Evolutionary conservation across 306 rosid species (phyloP).

Genomic region (Quercus cerris): DNA sequence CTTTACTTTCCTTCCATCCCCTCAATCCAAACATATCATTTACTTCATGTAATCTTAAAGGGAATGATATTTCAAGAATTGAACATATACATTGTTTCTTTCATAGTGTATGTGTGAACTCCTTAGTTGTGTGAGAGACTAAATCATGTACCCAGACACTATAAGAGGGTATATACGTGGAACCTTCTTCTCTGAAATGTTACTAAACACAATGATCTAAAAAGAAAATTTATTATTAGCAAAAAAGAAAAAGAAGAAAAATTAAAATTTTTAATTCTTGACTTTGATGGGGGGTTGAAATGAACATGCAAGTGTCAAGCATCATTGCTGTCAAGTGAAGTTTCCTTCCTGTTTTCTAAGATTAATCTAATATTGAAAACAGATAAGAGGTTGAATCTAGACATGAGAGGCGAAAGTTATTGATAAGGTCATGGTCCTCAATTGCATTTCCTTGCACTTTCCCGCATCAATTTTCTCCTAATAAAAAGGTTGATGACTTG

Average conservation of each 20-base stretch:
- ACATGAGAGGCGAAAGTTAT: not conserved
- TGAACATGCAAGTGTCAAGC: not conserved
- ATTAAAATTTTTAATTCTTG: not conserved
- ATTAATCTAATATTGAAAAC: not conserved
- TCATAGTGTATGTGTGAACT: too few species aligned
- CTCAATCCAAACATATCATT: too few species aligned
- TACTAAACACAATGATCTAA: too few species aligned
- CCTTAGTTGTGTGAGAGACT: too few species aligned
- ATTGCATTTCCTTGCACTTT: conserved; percentile 28
- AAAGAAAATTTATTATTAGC: too few species aligned
- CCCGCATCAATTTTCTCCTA: not conserved
- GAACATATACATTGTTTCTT: too few species aligned
- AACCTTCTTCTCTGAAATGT: too few species aligned
- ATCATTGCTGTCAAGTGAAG: not conserved
- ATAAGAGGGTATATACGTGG: too few species aligned
- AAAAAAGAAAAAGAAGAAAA: not conserved
- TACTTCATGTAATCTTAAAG: too few species aligned
- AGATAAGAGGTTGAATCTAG: not conserved
- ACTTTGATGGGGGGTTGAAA: not conserved
- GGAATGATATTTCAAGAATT: too few species aligned
- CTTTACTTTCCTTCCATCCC: accelerated
- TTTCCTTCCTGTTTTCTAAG: not conserved
- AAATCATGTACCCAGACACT: too few species aligned
- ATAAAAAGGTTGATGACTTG: not conserved
- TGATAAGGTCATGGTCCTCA: not conserved